Conservation (phyloP, 2,329 filamentous ascomycete genomes). For the Coleophoma crateriformis region DNA sequence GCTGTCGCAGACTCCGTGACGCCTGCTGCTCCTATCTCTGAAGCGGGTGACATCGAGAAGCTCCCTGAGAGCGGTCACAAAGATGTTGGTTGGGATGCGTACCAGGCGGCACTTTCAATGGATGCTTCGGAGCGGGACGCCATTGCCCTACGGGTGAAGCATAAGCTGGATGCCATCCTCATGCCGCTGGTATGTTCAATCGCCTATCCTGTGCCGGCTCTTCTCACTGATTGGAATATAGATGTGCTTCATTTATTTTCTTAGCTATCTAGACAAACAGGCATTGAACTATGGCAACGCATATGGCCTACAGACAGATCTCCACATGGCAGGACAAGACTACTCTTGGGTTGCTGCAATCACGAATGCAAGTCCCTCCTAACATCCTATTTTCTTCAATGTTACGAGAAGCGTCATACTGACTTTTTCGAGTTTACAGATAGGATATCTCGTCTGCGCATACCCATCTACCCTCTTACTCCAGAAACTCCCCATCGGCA, state of each 20-base stretch:
- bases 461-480: conserved; percentile 21
- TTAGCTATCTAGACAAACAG: conserved; percentile 29
- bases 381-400: neutral
- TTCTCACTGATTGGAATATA: conserved; percentile 17
- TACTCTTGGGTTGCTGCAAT: conserved; percentile 39
- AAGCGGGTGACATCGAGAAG: neutral
- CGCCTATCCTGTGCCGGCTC: conserved; percentile 14
- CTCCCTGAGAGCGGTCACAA: neutral
- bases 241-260: conserved; percentile 23
- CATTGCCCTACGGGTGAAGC: conserved; percentile 24
- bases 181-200: conserved; percentile 26
- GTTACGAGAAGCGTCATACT: neutral
- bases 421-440: neutral
- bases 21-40: neutral
- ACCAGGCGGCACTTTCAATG: conserved; percentile 27
- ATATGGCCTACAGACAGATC: conserved; percentile 35
- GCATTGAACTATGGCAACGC: conserved; percentile 33
- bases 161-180: conserved; percentile 29
- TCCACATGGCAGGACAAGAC: conserved; percentile 32
- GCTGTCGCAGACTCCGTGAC: too few species aligned
- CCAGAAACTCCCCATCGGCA: conserved; percentile 27
- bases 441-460: conserved; percentile 26
- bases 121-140: conserved; percentile 26
- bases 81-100: conserved; percentile 13
- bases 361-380: neutral